phyloP scores from a whole-genome alignment of 768 basidiomycete genomes.

The Lentinula detonsa region DNA sequence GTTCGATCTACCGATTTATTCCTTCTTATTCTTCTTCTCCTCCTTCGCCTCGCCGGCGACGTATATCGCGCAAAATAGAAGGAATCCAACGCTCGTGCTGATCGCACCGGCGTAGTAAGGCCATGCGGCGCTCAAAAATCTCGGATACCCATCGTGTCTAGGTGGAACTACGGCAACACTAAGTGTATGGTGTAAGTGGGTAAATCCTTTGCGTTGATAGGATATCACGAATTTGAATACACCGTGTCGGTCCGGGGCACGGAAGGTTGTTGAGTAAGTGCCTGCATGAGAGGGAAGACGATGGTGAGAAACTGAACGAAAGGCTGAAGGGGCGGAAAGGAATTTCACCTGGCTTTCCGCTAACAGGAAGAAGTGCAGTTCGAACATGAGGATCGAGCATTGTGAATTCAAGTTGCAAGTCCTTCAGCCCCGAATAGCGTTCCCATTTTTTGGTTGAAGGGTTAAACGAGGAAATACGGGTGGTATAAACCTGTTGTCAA shows the following conservation, averaged over 20 bases:
- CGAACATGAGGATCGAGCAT: conserved; percentile 99
- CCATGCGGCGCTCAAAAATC: conserved; percentile 94
- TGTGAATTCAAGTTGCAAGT: conserved; percentile 93
- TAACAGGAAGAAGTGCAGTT: conserved; percentile 58
- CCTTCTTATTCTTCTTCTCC: conserved; percentile 23
- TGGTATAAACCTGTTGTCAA: conserved; percentile 57
- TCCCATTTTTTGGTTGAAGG: conserved; percentile 53
- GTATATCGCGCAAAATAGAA: conserved; percentile 86
- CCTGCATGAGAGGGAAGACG: background rate
- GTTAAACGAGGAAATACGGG: conserved; percentile 68
- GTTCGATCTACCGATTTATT: background rate
- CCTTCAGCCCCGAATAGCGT: conserved; percentile 64
- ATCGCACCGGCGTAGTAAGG: conserved; percentile 92
- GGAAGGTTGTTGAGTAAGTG: conserved; percentile 74
- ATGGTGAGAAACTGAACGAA: background rate
- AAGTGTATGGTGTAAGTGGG: conserved; percentile 66
- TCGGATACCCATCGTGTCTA: conserved; percentile 90
- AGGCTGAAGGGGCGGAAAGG: background rate
- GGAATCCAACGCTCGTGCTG: conserved; percentile 80
- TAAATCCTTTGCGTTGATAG: conserved; percentile 84
- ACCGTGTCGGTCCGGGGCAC: conserved; percentile 90
- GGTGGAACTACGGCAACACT: conserved; percentile 89
- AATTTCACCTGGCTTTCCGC: conserved; percentile 45
- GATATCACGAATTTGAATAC: conserved; percentile 97
- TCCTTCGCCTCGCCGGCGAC: conserved; percentile 75